Evolutionary conservation across 1,139 yeast species (phyloP).

Genomic region (Candida smagusa): DNA sequence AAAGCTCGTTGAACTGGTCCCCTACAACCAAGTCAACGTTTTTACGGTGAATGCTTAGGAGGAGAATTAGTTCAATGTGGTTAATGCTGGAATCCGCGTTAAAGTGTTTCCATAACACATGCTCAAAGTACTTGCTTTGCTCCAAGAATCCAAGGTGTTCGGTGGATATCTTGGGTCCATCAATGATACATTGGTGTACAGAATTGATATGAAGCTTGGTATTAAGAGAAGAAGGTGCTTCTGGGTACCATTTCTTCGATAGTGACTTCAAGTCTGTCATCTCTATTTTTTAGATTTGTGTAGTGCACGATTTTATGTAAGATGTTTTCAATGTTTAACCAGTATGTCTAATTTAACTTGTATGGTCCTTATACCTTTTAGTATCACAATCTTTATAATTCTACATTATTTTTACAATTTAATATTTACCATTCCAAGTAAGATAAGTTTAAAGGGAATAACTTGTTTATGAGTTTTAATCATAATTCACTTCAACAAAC

Average conservation of each 20-base stretch:
- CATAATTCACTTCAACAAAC: too few species aligned
- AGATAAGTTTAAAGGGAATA: too few species aligned
- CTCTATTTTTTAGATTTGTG: neutral
- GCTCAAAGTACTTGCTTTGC: constrained; percentile 20
- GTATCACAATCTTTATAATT: too few species aligned
- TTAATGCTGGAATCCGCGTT: constrained; percentile 33
- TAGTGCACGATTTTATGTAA: too few species aligned
- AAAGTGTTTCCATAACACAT: constrained; percentile 40
- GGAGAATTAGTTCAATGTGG: constrained; percentile 36
- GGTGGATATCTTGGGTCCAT: constrained; percentile 5
- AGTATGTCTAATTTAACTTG: too few species aligned
- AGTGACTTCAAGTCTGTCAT: constrained; percentile 6
- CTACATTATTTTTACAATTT: too few species aligned
- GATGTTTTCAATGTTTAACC: too few species aligned
- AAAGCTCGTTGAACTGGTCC: constrained; percentile 8
- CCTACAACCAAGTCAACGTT: too few species aligned
- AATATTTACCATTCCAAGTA: too few species aligned
- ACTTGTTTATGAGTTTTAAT: too few species aligned
- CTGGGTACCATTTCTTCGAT: constrained; percentile 19
- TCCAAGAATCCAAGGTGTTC: constrained; percentile 14
- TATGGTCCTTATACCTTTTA: too few species aligned
- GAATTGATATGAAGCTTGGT: constrained; percentile 16
- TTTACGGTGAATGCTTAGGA: neutral
- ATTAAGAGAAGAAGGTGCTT: constrained; percentile 15
- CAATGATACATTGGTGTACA: constrained; percentile 16